Evolutionary conservation across 208 protist genomes (phyloP).

Genomic region (Wallacemonas sp.): DNA sequence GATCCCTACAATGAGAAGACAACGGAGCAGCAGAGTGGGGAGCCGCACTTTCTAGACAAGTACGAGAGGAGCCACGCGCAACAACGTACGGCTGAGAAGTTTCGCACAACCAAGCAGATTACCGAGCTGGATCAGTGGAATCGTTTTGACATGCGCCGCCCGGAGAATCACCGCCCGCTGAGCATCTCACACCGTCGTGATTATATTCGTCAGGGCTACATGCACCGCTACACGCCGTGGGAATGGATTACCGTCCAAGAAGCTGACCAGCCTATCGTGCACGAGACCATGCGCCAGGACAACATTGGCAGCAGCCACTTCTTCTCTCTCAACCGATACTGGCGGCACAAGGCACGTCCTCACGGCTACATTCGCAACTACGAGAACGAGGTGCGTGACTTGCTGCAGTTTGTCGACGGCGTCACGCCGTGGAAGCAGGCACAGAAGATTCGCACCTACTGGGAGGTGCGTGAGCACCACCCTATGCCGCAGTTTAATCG

Average conservation of each 20-base stretch:
- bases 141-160: slow-evolving; percentile 54
- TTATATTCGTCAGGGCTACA: slow-evolving; percentile 86
- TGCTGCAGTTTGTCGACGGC: slow-evolving; percentile 87
- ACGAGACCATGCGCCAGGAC: slow-evolving; percentile 79
- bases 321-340: slow-evolving; percentile 85
- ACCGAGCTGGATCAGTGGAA: slow-evolving; percentile 87
- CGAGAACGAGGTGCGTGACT: slow-evolving; percentile 88
- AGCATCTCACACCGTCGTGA: slow-evolving; percentile 83
- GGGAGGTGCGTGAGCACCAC: slow-evolving; percentile 88
- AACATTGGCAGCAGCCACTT: slow-evolving; percentile 72
- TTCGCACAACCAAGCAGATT: slow-evolving; percentile 85
- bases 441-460: slow-evolving; percentile 90
- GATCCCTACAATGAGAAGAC: slow-evolving; percentile 73
- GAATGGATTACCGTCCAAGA: slow-evolving; percentile 91
- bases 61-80: slow-evolving; percentile 54
- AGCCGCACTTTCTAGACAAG: slow-evolving; percentile 88
- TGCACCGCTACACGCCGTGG: slow-evolving; percentile 89
- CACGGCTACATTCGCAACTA: slow-evolving; percentile 90
- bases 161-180: slow-evolving; percentile 89
- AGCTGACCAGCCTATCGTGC: slow-evolving; percentile 85
- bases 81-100: slow-evolving; percentile 24
- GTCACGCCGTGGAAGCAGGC: slow-evolving; percentile 90
- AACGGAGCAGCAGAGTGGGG: neutral
- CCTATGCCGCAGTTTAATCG: slow-evolving; percentile 91
- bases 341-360: slow-evolving; percentile 88